Conservation (phyloP, 2,329 filamentous ascomycete genomes). For the Talaromyces sp. region DNA sequence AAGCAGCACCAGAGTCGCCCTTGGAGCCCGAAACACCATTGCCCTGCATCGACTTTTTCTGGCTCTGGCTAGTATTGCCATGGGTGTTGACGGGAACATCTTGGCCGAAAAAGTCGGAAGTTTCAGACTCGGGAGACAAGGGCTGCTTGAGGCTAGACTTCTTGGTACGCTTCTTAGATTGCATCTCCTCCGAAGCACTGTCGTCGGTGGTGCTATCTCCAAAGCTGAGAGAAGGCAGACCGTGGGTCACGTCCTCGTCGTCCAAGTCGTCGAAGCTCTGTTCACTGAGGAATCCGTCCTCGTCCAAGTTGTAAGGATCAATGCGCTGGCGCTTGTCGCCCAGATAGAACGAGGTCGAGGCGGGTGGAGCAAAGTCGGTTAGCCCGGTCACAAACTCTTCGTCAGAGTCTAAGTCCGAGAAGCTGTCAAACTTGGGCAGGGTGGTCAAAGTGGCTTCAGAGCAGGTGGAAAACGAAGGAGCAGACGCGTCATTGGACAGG, state of each 20-base stretch:
- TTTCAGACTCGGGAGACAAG: constrained; percentile 26
- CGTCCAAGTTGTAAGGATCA: constrained; percentile 64
- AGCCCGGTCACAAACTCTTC: constrained; percentile 76
- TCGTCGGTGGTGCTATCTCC: constrained; percentile 32
- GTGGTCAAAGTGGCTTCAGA: constrained; percentile 50
- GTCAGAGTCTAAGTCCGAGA: constrained; percentile 86
- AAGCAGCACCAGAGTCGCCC: constrained; percentile 45
- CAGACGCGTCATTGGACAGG: constrained; percentile 31
- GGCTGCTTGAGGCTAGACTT: constrained; percentile 30
- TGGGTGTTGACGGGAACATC: constrained; percentile 25
- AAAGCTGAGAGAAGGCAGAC: constrained; percentile 58
- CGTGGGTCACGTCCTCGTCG: constrained; percentile 59
- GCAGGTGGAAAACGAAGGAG: constrained; percentile 35
- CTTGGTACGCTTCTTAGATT: constrained; percentile 45
- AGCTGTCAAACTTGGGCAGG: constrained; percentile 72
- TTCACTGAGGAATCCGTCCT: constrained; percentile 72
- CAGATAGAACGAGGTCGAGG: constrained; percentile 53
- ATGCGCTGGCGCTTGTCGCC: constrained; percentile 68
- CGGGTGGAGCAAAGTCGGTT: constrained; percentile 59
- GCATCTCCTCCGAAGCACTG: constrained; percentile 34
- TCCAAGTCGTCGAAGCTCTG: constrained; percentile 73
- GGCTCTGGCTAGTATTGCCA: constrained; percentile 29
- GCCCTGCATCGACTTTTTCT: constrained; percentile 35
- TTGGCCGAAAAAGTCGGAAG: constrained; percentile 18
- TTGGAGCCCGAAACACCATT: constrained; percentile 37